Conservation (phyloP, 1,284 basidiomycete genomes). For the Moesziomyces sp. region DNA sequence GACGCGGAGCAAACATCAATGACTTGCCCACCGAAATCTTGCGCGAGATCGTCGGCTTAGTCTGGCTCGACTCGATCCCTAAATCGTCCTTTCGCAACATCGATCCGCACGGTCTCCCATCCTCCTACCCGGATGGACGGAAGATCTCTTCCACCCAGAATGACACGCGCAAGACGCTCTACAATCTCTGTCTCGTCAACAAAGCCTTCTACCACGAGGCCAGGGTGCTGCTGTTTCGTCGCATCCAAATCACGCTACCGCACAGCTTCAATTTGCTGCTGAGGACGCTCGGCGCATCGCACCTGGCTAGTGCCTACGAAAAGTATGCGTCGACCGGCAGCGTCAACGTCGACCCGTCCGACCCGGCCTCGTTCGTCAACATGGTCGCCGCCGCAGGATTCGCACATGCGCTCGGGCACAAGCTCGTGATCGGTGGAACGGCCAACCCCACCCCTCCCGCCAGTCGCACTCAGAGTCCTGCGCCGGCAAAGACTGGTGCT, state of each 20-base stretch:
- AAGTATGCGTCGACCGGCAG: slow-evolving; percentile 44
- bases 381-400: slow-evolving; percentile 64
- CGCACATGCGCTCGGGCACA: slow-evolving; percentile 55
- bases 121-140: slow-evolving; percentile 58
- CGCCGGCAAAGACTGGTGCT: slow-evolving; percentile 10
- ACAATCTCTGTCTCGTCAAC: slow-evolving; percentile 63
- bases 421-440: slow-evolving; percentile 42
- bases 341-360: slow-evolving; percentile 53
- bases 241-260: slow-evolving; percentile 64
- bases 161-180: slow-evolving; percentile 57
- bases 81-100: slow-evolving; percentile 59
- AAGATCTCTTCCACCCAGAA: slow-evolving; percentile 56
- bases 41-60: slow-evolving; percentile 54
- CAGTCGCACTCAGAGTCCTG: slow-evolving; percentile 40
- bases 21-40: slow-evolving; percentile 58
- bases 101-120: slow-evolving; percentile 62
- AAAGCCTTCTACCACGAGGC: slow-evolving; percentile 60
- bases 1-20: slow-evolving; percentile 39
- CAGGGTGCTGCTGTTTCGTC: slow-evolving; percentile 60
- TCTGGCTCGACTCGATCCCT: slow-evolving; percentile 61
- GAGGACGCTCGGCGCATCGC: slow-evolving; percentile 55
- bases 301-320: slow-evolving; percentile 59
- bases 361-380: slow-evolving; percentile 53
- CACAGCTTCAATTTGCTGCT: slow-evolving; percentile 63
- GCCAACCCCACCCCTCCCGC: slow-evolving; percentile 27